Base-by-base conservation (phyloP, 148 eudicot genomes). In the Vaccinium corymbosum region DNA sequence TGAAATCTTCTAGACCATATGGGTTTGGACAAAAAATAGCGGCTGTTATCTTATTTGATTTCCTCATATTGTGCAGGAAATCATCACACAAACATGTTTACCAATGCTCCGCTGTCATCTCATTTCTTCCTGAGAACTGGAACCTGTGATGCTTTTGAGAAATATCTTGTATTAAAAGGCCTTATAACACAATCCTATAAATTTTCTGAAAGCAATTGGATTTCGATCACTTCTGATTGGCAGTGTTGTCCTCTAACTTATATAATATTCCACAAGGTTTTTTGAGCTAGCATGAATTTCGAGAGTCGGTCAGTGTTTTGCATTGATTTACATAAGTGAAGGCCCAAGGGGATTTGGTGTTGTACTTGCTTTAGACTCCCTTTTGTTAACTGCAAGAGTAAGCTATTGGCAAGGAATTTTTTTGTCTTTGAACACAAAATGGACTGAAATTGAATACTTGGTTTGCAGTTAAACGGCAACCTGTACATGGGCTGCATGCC, bases 311-410 rank as follows among this genome's bases (percentile, higher is more conserved):
- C 38, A 35, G 20, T 16, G 20, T 15, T 11, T 59, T 71, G 14
- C 42, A 35, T 71, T 16, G 48, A 9, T 66, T 14, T 29, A 71
- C 48, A 71, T 62, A 7, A 62, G 27, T 62, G 27, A 62, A 7
- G 27, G 27, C n/a, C 27, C 29, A 62, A 62, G 68, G 68, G 68
- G 12, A 62, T 62, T 8, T n/a, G 68, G 68, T 62, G 19, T 35
- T 71, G 27, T 32, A 71, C 76, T 71, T 71, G 42, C 48, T 71
- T 14, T 70, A 56, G 74, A 71, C 15, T 48, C 15, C 32, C 4
- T 71, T 2, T 71, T 4, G 48, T 71, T 71, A 71, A 71, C 76
- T 71, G 46, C 49, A 71, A 71, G 76, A 71, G 35, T 71, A 71
- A 71, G 48, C 76, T 14, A 71, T 71, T 71, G 76, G 76, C 35